phyloP scores from a whole-genome alignment of 2,329 filamentous ascomycete genomes.

The Arthrobotrys conoides region DNA sequence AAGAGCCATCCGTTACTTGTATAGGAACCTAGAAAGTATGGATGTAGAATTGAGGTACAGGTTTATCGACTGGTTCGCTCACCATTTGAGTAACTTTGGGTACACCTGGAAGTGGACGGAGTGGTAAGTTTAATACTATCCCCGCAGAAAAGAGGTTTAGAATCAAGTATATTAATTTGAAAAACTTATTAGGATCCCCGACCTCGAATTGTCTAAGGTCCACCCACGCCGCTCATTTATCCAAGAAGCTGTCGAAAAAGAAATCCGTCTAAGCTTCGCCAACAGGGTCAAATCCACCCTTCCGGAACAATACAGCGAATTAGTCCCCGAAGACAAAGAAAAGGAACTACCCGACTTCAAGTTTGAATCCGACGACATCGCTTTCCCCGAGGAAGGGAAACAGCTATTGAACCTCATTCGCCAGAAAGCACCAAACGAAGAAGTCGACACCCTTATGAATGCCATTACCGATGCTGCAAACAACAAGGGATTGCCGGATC shows the following conservation, averaged over 20 bases:
- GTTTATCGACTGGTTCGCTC: conserved; percentile 97
- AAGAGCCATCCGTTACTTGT: conserved; percentile 91
- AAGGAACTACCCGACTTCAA: conserved; percentile 98
- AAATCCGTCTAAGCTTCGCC: conserved; percentile 95
- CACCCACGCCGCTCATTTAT: conserved; percentile 96
- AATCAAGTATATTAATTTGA: not conserved
- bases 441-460: conserved; percentile 85
- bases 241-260: conserved; percentile 89
- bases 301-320: conserved; percentile 82
- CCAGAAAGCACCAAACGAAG: conserved; percentile 86
- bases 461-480: conserved; percentile 71
- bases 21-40: conserved; percentile 83
- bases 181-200: conserved; percentile 74
- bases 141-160: not conserved
- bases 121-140: conserved; percentile 73
- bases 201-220: conserved; percentile 81
- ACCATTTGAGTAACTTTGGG: conserved; percentile 98
- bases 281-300: conserved; percentile 95
- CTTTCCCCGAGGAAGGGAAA: conserved; percentile 86
- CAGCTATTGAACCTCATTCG: conserved; percentile 84
- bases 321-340: conserved; percentile 90
- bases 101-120: conserved; percentile 99
- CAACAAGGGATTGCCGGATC: conserved; percentile 75
- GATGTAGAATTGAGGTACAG: conserved; percentile 88
- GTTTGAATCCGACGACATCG: conserved; percentile 83